Base-by-base conservation (phyloP, 192 early-diverging fungal genomes). In the Backusella parvicylindrica region DNA sequence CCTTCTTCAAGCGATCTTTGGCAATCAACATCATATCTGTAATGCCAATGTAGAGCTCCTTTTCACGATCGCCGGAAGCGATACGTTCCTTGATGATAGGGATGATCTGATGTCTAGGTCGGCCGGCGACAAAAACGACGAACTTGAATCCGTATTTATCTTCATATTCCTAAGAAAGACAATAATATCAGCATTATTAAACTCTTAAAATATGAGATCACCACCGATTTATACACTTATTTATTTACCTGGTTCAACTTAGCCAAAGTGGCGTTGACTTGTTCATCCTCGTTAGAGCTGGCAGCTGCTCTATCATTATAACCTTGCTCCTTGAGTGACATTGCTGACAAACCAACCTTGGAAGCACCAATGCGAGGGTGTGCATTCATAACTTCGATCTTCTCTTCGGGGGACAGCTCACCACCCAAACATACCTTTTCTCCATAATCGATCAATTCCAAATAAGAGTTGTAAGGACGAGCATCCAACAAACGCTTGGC, bases 341-440 rank as follows among this genome's bases (percentile, higher is more conserved):
- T 75, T 13, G 89, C 89, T 6, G 93, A 95, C 36, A 95, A 85
- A 36, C 89, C 89, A 21, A 76, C 81, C 32, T 89, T 88, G 68
- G 81, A 86, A 47, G 90, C 92, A 71, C 96, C 96, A 74, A 97
- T 94, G 26, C 94, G 88, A 28, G 96, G 94, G 77, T 97, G 96
- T 2, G 95, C 95, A 79, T 96, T 96, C 75, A 97, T 89, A 12
- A 97, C 87, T 21, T 88, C 89, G 32, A 95, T 79, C 75, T 93
- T 88, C 79, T 95, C 92, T 37, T 86, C 78, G 0, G 86, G 70
- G 38, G 83, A 87, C 49, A 94, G 81, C 31, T 87, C 77, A 43
- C 82, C 73, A 38, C 86, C 83, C 69, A 86, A 84, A 43, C 80
- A 81, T 2, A 83, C 49, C 11, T 67, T 60, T 68, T 87, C 82